A percentile compares a stretch with the other conserved stretches of the same genome.
Evolutionary conservation across 148 eudicot genomes (phyloP).

Genomic region (Heliosperma pusillum): DNA sequence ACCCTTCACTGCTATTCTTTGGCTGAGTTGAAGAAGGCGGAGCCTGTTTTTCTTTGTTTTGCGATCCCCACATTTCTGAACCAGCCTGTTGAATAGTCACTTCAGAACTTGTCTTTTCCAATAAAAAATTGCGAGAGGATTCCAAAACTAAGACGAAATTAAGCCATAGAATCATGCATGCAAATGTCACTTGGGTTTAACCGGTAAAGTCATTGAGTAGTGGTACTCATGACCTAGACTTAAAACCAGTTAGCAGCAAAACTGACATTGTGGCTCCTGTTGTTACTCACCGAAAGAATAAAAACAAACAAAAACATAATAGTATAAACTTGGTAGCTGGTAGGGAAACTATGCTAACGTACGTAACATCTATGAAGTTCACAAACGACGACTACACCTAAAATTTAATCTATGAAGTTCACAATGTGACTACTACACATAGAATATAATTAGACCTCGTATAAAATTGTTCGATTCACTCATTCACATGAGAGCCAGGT

Average conservation of each 20-base stretch:
- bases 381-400: neutral
- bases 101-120: neutral
- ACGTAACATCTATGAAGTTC: neutral
- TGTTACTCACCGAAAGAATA: too few relatives aligned
- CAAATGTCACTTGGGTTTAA: too few relatives aligned
- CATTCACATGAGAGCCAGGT: neutral
- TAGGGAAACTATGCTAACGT: neutral
- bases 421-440: too few relatives aligned
- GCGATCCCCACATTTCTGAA: neutral
- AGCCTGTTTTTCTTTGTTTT: constrained; percentile 3
- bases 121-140: neutral
- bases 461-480: neutral
- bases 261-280: neutral
- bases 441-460: neutral
- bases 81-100: constrained; percentile 11
- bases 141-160: neutral
- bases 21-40: neutral
- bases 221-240: too few relatives aligned
- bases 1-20: neutral
- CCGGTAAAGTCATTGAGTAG: too few relatives aligned
- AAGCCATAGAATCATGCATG: too few relatives aligned
- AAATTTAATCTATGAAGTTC: neutral
- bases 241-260: too few relatives aligned
- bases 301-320: neutral
- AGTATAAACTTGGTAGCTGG: neutral